Conservation (phyloP, 2,329 filamentous ascomycete genomes). For the Calonectria fujianensis region DNA sequence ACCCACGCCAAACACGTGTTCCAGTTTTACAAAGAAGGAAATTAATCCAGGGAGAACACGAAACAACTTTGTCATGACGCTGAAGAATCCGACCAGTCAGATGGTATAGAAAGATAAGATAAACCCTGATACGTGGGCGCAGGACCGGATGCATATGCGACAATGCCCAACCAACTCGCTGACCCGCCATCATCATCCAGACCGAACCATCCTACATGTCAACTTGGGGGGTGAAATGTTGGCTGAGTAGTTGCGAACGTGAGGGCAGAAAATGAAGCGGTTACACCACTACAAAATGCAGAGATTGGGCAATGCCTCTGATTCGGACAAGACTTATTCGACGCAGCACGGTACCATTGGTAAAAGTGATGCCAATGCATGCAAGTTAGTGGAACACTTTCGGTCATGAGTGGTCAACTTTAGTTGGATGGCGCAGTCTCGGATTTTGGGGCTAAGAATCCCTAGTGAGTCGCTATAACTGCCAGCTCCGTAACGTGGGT, state of each 20-base stretch:
- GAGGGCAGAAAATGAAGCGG: slow-evolving; percentile 32
- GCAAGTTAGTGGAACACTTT: slow-evolving; percentile 47
- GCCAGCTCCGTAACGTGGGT: slow-evolving; percentile 50
- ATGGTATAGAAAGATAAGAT: slow-evolving; percentile 40
- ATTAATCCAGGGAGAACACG: slow-evolving; percentile 83
- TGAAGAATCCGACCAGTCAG: slow-evolving; percentile 64
- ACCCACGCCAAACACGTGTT: slow-evolving; percentile 36
- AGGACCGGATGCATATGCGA: slow-evolving; percentile 52
- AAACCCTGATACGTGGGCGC: slow-evolving; percentile 41
- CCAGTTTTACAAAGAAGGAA: slow-evolving; percentile 77
- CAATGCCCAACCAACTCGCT: slow-evolving; percentile 50
- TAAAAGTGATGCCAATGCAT: slow-evolving; percentile 44
- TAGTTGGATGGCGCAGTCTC: slow-evolving; percentile 51
- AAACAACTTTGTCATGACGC: slow-evolving; percentile 93
- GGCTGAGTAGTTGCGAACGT: slow-evolving; percentile 29
- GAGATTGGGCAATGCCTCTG: slow-evolving; percentile 35
- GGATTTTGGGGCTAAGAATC: slow-evolving; percentile 52
- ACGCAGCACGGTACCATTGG: slow-evolving; percentile 46
- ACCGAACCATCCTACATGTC: slow-evolving; percentile 3
- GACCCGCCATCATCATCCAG: slow-evolving; percentile 15
- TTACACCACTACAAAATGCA: slow-evolving; percentile 37
- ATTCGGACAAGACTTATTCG: slow-evolving; percentile 26
- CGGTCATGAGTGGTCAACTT: slow-evolving; percentile 48
- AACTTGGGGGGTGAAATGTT: not conserved
- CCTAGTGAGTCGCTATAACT: slow-evolving; percentile 52